A percentile compares a stretch with the other conserved stretches of the same genome.
These are phyloP conservation scores for Ustanciosporium gigantosporum DNA, from an alignment of 1,284 basidiomycete species.

Conservation along the genomic window DNA sequence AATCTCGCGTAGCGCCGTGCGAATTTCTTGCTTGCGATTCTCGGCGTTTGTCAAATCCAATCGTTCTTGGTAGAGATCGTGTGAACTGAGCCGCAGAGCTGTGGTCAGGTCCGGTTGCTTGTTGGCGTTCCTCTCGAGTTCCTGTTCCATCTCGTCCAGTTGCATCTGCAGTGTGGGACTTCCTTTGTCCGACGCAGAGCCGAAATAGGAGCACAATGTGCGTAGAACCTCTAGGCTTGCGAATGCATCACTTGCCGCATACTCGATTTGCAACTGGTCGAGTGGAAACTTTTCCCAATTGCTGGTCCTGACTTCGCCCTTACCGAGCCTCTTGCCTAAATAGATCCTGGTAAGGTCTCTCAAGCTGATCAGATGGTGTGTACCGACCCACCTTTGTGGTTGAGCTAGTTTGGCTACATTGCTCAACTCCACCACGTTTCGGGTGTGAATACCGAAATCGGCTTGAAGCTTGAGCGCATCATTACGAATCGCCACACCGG, in stretches of 20 bases:
- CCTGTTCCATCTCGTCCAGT: constrained; percentile 2
- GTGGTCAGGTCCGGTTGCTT: constrained; percentile 4
- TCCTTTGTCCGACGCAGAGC: neutral
- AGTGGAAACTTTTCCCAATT: constrained; percentile 38
- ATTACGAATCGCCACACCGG: constrained; percentile 45
- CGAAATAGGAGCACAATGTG: constrained; percentile 14
- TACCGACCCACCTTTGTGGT: constrained; percentile 19
- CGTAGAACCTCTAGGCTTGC: constrained; percentile 46
- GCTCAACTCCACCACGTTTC: constrained; percentile 41
- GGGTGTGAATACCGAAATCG: constrained; percentile 36
- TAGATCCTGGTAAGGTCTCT: constrained; percentile 45
- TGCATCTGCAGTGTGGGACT: constrained; percentile 2
- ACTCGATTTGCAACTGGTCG: constrained; percentile 34
- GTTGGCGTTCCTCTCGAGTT: neutral
- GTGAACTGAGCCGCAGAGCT: constrained; percentile 16
- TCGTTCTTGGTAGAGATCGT: constrained; percentile 15
- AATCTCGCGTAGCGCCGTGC: constrained; percentile 12
- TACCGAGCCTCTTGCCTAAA: constrained; percentile 32
- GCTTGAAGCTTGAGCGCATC: constrained; percentile 46
- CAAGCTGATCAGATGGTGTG: constrained; percentile 30
- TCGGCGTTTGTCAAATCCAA: neutral
- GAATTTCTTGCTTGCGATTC: constrained; percentile 2
- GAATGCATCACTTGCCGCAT: constrained; percentile 51
- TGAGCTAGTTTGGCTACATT: constrained; percentile 34
- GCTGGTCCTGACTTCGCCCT: constrained; percentile 37